Conservation (phyloP, 805 yeast genomes). For the Clavispora asparagi region DNA sequence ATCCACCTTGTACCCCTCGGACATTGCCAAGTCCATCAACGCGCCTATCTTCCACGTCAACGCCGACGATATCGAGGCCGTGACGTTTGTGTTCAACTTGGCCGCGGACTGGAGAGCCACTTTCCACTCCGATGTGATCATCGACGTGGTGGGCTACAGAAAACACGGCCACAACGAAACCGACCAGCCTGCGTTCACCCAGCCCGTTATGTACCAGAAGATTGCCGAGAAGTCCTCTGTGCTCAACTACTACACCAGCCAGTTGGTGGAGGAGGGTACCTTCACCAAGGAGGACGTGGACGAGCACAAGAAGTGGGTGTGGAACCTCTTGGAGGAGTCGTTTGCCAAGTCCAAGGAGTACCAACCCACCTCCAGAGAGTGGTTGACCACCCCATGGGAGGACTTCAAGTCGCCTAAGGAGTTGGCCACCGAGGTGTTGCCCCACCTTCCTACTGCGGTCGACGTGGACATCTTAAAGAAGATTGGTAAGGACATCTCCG, state of each 20-base stretch:
- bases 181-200: slow-evolving; percentile 98
- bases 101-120: slow-evolving; percentile 99
- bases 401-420: slow-evolving; percentile 97
- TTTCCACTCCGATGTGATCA: slow-evolving; percentile 93
- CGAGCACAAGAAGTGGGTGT: slow-evolving; percentile 97
- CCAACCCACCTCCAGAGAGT: slow-evolving; percentile 87
- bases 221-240: slow-evolving; percentile 88
- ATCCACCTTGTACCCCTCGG: slow-evolving; percentile 97
- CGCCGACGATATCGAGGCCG: slow-evolving; percentile 95
- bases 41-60: slow-evolving; percentile 99
- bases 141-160: slow-evolving; percentile 97
- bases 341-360: slow-evolving; percentile 85
- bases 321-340: slow-evolving; percentile 89
- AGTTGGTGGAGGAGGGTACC: slow-evolving; percentile 79
- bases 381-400: slow-evolving; percentile 99
- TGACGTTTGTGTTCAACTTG: slow-evolving; percentile 83
- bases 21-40: slow-evolving; percentile 91
- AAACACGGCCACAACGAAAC: slow-evolving; percentile 99
- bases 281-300: slow-evolving; percentile 86
- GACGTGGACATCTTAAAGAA: slow-evolving; percentile 63
- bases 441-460: slow-evolving; percentile 94
- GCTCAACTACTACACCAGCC: slow-evolving; percentile 75
- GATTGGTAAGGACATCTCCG: slow-evolving; percentile 72
- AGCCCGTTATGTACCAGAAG: slow-evolving; percentile 93
- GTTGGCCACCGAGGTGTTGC: slow-evolving; percentile 90